These are phyloP conservation scores for Tolypocladium paradoxum DNA, from an alignment of 2,329 filamentous ascomycete genomes.

Conservation along the genomic window DNA sequence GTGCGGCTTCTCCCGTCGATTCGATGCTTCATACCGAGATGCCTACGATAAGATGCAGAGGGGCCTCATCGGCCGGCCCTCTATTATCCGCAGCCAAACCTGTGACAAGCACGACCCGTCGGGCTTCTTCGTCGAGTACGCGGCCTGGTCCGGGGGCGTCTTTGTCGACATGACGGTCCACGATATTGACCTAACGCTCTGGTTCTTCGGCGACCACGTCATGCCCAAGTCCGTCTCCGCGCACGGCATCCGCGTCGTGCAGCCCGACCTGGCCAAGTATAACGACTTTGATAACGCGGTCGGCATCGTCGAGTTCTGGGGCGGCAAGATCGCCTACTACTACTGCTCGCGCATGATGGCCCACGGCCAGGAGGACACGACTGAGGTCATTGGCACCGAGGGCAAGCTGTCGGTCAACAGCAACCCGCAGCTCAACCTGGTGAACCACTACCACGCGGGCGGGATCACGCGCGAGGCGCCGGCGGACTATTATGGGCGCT, in stretches of 20 bases:
- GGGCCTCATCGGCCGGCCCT: conserved; percentile 48
- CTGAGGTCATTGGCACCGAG: conserved; percentile 56
- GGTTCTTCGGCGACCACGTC: conserved; percentile 17
- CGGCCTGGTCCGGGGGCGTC: conserved; percentile 54
- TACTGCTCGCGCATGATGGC: conserved; percentile 58
- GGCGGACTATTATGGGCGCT: conserved; percentile 50
- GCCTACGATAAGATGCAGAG: conserved; percentile 39
- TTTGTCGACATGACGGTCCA: conserved; percentile 62
- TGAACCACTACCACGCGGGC: conserved; percentile 40
- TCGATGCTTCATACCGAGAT: conserved; percentile 54
- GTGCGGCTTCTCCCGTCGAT: conserved; percentile 30
- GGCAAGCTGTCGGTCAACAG: conserved; percentile 52
- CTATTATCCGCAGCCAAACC: conserved; percentile 53
- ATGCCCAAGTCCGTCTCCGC: conserved; percentile 15
- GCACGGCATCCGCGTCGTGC: conserved; percentile 15
- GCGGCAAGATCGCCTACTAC: conserved; percentile 52
- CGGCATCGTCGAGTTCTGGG: conserved; percentile 56
- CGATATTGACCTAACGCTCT: conserved; percentile 38
- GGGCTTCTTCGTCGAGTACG: conserved; percentile 58
- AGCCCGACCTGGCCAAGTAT: conserved; percentile 14
- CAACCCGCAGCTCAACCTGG: conserved; percentile 41
- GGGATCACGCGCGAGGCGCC: conserved; percentile 45
- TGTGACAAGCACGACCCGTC: conserved; percentile 55
- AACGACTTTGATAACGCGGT: conserved; percentile 20
- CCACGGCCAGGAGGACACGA: conserved; percentile 55